phyloP scores from a whole-genome alignment of 768 basidiomycete species.

The Phanerodontia chrysosporium region DNA sequence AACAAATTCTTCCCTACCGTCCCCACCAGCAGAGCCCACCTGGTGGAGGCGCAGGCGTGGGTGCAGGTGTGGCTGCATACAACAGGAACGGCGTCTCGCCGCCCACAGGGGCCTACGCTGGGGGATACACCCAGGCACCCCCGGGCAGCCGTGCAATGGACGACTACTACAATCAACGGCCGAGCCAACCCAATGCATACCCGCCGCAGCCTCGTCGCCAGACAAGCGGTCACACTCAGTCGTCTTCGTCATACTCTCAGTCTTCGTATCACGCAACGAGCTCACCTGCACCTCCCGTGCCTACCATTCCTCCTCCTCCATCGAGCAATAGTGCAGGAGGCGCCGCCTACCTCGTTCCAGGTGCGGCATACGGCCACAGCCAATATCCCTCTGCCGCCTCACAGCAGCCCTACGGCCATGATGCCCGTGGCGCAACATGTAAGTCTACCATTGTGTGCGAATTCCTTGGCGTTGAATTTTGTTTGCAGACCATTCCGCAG shows the following conservation, averaged over 20 bases:
- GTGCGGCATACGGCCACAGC: conserved; percentile 16
- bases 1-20: conserved; percentile 17
- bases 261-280: conserved; percentile 17
- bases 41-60: conserved; percentile 19
- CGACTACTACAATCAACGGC: conserved; percentile 57
- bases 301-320: conserved; percentile 18
- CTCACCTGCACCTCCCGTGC: conserved; percentile 19
- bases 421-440: conserved; percentile 51
- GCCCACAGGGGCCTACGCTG: conserved; percentile 29
- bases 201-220: conserved; percentile 41
- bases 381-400: conserved; percentile 26
- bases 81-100: conserved; percentile 23
- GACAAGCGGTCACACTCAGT: conserved; percentile 35
- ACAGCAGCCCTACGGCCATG: conserved; percentile 45
- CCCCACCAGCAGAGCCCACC: conserved; percentile 8
- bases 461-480: not conserved
- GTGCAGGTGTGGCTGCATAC: conserved; percentile 20
- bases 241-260: conserved; percentile 38
- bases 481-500: conserved; percentile 49
- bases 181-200: conserved; percentile 35
- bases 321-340: not conserved
- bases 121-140: conserved; percentile 63
- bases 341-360: conserved; percentile 4
- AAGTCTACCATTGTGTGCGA: conserved; percentile 20
- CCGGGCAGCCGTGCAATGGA: conserved; percentile 69